Conservation (phyloP, 2,329 filamentous ascomycete genomes). For the Microdochium nivale region DNA sequence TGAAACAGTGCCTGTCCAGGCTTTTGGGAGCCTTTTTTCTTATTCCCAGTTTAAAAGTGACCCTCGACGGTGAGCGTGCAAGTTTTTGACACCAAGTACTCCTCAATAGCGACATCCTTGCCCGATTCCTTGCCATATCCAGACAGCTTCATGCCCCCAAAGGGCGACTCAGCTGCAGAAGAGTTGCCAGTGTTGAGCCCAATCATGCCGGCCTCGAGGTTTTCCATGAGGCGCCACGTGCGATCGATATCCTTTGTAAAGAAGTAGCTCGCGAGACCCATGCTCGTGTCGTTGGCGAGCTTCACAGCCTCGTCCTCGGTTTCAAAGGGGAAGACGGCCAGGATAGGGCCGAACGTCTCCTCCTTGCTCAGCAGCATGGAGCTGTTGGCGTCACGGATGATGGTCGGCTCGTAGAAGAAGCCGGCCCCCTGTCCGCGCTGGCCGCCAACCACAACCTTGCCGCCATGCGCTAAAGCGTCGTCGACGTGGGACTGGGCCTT, state of each 20-base stretch:
- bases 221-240: slow-evolving; percentile 50
- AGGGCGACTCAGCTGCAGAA: slow-evolving; percentile 45
- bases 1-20: no score
- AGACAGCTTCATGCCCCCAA: slow-evolving; percentile 70
- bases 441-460: slow-evolving; percentile 62
- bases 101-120: slow-evolving; percentile 18
- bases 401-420: slow-evolving; percentile 81
- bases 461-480: slow-evolving; percentile 69
- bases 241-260: slow-evolving; percentile 56
- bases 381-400: slow-evolving; percentile 72
- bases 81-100: neutral
- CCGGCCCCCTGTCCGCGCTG: slow-evolving; percentile 59
- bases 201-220: slow-evolving; percentile 73
- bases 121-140: slow-evolving; percentile 70
- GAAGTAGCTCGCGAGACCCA: slow-evolving; percentile 87
- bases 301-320: slow-evolving; percentile 77
- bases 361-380: slow-evolving; percentile 75
- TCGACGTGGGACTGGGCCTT: slow-evolving; percentile 72
- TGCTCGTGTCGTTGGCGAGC: slow-evolving; percentile 68
- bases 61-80: no score
- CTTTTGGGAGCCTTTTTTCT: no score
- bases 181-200: slow-evolving; percentile 66
- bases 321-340: slow-evolving; percentile 75
- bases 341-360: slow-evolving; percentile 89
- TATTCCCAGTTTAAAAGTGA: no score